Evolutionary conservation across 192 early-diverging fungal species (phyloP), one percentile per base, ranked within the genome.

Genomic region (Coemansia sp.): DNA sequence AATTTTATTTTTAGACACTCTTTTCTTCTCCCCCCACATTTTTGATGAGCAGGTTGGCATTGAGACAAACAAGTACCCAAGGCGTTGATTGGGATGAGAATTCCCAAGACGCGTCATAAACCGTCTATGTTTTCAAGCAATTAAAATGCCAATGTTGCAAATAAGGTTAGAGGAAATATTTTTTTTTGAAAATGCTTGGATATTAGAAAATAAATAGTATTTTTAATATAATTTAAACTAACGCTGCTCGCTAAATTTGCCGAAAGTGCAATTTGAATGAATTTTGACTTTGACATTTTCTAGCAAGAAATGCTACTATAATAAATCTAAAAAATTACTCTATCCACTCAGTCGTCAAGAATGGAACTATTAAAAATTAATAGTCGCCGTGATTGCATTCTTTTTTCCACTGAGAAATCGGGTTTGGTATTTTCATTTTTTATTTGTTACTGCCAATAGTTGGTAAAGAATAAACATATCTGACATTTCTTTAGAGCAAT

Each of bases 391-490:
- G 22, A 22, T 11, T 25, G 3, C 49, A 55, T 55, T 30, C 28
- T 25, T 29, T 55, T 6, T 52, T n/a, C n/a, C n/a, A n/a, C n/a
- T 52, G 18, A 6, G 4, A 10, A 14, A 55, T 55, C 6, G 20
- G 28, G 18, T 28, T 55, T 55, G 4, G 28, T 28, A 55, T 55
- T 55, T 55, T 32, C 60, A 50, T 61, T 42, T 42, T 42, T 42
- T 16, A 23, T 50, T 61, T 52, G 60, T 60, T 71, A 64, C 58
- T 71, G 64, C 63, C 51, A n/a, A n/a, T n/a, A n/a, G n/a, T n/a
- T n/a, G n/a, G n/a, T n/a, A n/a, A n/a, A n/a, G n/a, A n/a, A n/a
- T n/a, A n/a, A n/a, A n/a, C n/a, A n/a, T n/a, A 61, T 32, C 58
- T 55, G 39, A 46, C 16, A 61, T 36, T 60, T 63, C 28, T 71